Base-by-base conservation (phyloP, 176 grass and related monocot species). In the Thinopyrum elongatum region DNA sequence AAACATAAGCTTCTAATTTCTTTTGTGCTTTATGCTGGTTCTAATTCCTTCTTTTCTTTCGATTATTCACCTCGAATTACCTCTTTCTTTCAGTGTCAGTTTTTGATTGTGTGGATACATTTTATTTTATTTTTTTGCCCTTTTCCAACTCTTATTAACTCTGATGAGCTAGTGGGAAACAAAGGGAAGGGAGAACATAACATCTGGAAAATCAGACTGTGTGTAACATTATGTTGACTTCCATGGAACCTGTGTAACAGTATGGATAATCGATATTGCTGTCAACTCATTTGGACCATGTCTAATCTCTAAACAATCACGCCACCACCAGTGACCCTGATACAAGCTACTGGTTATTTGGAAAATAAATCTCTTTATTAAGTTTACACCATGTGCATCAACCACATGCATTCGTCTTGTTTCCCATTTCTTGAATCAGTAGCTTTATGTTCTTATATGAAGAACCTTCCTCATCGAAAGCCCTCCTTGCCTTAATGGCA, bases 401-500 rank as follows among this genome's bases (percentile, higher is more conserved):
- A 38, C 51, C 39, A 70, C 49, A 76, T 62, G 51, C 17, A 35
- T 77, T 39, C 51, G 36, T 46, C 47, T 49, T 62, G 23, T 76
- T 82, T 74, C 74, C 79, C 70, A 88, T 84, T 77, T 90, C 77
- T 71, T 80, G 53, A 42, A 95, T 89, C 80, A 93, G 58, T 57
- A 80, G n/a, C 2, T 35, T 87, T 14, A 90, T 82, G 78, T 90
- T 92, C 19, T 80, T 79, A 69, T 10, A 90, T 12, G 91, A 97
- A 55, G 89, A 93, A 41, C 89, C 91, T 67, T 87, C 94, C 65
- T 89, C 64, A 70, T 92, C 62, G 79, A 88, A 77, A 76, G 94
- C 89, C 63, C 65, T 88, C 80, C 25, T 97, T 29, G 87, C 94
- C 47, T 90, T 90, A 5, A 81, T 25, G 47, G 81, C 61, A 74